Evolutionary conservation across 495 filamentous ascomycete genomes (phyloP), one percentile per base, ranked within the genome.

Genomic region (Terfezia boudieri): DNA sequence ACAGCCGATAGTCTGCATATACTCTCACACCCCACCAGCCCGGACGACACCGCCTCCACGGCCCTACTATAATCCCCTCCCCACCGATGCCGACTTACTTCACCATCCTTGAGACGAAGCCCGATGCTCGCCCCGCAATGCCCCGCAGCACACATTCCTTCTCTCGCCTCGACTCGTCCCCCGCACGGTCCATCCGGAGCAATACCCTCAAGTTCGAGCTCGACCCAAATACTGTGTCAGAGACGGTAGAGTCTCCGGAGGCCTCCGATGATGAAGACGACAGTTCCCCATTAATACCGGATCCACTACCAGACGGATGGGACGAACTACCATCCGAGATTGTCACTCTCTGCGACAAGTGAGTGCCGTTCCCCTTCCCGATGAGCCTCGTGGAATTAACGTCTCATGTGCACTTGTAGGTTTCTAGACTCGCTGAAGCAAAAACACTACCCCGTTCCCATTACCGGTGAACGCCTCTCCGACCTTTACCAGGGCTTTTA

Each of bases 401-500:
- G 23, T 23, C 1, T 16, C n/a, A 0, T 17, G 1, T 4, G n/a
- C n/a, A 32, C 23, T 12, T 12, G 22, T 11, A 90, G 86, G 55
- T 99, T 99, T 67, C 81, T 95, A 61, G 85, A 93, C 57, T 92
- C 86, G 7, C 69, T 99, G 32, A 82, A 78, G 52, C 87, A 85
- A 55, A 93, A 84, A 71, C 79, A 93, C 23, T 83, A 93, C 67
- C 77, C 83, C 14, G 79, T 78, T 11, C 90, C 92, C 9, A 79
- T 88, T 1, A 81, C 81, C 46, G 82, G 89, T 60, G 84, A 93
- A 20, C 83, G 77, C 58, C 78, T 96, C 22, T 82, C 88, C 6
- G 72, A 71, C n/a, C 70, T 92, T 20, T 96, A 94, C 65, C 92
- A 99, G 68, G 85, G 92, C 37, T 99, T 96, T 63, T 99, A 99